phyloP scores from a whole-genome alignment of 768 basidiomycete species.

The Phaeotremella fagi region DNA sequence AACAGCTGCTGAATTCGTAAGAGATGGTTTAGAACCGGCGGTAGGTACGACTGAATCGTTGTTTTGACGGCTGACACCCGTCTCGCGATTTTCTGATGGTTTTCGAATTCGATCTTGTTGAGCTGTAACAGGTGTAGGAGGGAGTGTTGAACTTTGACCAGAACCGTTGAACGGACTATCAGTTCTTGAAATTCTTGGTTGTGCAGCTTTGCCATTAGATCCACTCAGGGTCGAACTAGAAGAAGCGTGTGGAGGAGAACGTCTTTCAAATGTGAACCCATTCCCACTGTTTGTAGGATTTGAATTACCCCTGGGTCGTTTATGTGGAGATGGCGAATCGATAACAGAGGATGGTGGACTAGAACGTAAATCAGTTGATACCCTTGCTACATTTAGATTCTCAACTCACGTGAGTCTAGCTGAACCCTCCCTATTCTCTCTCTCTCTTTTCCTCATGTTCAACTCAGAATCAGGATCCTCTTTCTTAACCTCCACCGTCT shows the following conservation, averaged over 20 bases:
- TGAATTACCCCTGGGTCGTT: conserved; percentile 12
- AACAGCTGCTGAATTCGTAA: conserved; percentile 40
- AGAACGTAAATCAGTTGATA: conserved; percentile 3
- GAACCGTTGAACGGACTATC: background rate
- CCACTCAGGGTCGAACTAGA: no score
- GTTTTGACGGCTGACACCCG: no score
- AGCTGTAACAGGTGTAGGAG: conserved; percentile 25
- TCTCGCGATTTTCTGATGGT: no score
- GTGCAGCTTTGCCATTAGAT: no score
- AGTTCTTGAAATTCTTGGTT: no score
- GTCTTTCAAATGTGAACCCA: background rate
- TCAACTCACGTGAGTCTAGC: background rate
- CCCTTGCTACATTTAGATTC: background rate
- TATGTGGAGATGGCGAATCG: conserved; percentile 19
- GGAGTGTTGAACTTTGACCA: background rate
- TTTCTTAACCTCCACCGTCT: background rate
- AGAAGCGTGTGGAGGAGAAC: background rate
- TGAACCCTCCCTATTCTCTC: background rate
- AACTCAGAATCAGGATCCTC: conserved; percentile 10
- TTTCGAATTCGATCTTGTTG: background rate
- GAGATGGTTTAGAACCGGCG: conserved; percentile 13
- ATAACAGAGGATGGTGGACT: background rate
- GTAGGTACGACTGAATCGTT: background rate
- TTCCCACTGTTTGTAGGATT: conserved; percentile 1
- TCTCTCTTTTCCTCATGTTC: conserved; percentile 9